Conservation (phyloP, 305 asterid genomes). For the Fraxinus paxiana region DNA sequence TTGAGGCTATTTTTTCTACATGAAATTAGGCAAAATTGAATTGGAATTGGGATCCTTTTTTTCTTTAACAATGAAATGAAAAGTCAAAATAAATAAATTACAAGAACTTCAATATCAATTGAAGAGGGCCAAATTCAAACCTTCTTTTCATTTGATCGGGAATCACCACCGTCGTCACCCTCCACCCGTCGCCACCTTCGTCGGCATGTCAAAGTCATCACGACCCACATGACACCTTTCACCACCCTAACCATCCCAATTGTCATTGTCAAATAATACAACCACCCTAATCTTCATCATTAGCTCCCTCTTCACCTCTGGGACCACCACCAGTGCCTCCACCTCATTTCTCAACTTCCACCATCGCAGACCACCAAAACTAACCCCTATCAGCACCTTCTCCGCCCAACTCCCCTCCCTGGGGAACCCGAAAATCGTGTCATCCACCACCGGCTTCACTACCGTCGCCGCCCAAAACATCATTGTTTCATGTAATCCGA, state of each 20-base stretch:
- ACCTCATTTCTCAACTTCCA: slow-evolving; percentile 40
- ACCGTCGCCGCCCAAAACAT: slow-evolving; percentile 47
- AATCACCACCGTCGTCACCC: not conserved
- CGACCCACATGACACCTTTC: slow-evolving; percentile 28
- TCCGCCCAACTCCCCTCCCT: slow-evolving; percentile 38
- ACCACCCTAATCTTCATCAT: slow-evolving; percentile 20
- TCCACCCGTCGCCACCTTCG: not conserved
- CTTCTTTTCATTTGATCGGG: not conserved
- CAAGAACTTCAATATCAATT: not conserved
- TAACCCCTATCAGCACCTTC: slow-evolving; percentile 29
- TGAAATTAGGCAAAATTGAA: slow-evolving; percentile 20
- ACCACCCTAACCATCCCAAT: slow-evolving; percentile 30
- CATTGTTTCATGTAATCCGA: slow-evolving; percentile 61
- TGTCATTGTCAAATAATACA: slow-evolving; percentile 30
- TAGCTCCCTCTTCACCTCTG: slow-evolving; percentile 30
- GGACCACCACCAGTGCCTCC: slow-evolving; percentile 34
- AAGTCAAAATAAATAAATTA: not conserved
- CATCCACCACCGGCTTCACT: slow-evolving; percentile 65
- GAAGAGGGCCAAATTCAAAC: not conserved
- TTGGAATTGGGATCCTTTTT: not conserved
- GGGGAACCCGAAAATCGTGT: slow-evolving; percentile 36
- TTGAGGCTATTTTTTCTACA: slow-evolving; percentile 18
- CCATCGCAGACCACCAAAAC: slow-evolving; percentile 43
- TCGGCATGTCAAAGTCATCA: slow-evolving; percentile 2
- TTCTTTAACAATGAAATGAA: not conserved